phyloP scores from a whole-genome alignment of 176 grass and related monocot species.

The Stipa capillata region DNA sequence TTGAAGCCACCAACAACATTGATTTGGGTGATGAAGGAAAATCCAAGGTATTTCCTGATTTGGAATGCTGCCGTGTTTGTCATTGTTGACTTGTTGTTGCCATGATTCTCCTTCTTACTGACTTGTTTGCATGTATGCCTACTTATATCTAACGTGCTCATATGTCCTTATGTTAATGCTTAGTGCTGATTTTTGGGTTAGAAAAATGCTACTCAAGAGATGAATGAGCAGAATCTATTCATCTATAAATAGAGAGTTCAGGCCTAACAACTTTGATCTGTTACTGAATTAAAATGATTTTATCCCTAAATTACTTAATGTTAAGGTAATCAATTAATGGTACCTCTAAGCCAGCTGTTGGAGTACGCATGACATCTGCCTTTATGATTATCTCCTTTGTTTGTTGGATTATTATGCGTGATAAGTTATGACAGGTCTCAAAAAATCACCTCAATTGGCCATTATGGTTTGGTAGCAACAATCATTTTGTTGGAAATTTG shows the following conservation, averaged over 20 bases:
- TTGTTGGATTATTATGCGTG: no score
- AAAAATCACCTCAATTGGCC: no score
- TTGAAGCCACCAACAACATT: constrained; percentile 52
- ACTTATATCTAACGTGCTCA: neutral
- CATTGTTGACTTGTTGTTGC: no score
- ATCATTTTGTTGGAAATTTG: neutral
- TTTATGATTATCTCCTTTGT: no score
- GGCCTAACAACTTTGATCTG: no score
- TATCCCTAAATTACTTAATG: neutral
- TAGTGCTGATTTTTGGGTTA: neutral
- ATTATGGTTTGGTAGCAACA: no score
- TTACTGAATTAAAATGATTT: neutral
- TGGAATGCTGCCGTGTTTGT: neutral
- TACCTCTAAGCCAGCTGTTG: neutral
- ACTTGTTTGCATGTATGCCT: neutral
- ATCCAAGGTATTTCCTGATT: constrained; percentile 46
- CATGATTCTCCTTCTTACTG: no score
- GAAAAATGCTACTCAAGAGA: no score
- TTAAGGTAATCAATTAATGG: neutral
- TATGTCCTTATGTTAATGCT: neutral
- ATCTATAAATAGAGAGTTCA: no score
- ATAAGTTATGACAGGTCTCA: no score
- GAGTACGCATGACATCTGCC: no score
- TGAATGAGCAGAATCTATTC: no score
- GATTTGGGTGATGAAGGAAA: constrained; percentile 54